phyloP scores from a whole-genome alignment of 108 stramenopile genomes.

The Craspedostauros australis region DNA sequence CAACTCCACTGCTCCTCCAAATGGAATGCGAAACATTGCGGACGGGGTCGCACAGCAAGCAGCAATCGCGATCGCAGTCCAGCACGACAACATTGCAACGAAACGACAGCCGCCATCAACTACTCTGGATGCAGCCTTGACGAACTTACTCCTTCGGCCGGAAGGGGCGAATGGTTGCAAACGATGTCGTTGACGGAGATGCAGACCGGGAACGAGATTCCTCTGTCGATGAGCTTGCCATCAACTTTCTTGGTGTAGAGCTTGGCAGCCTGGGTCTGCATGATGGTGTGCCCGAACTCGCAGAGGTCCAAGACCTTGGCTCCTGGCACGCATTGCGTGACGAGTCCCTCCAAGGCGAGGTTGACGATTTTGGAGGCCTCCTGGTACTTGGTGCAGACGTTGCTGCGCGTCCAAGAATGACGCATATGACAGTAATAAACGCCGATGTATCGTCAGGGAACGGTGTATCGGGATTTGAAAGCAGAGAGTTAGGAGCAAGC shows the following conservation, averaged over 20 bases:
- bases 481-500: background rate
- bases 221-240: constrained; percentile 83
- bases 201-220: constrained; percentile 98
- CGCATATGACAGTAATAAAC: background rate
- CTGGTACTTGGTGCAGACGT: constrained; percentile 98
- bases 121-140: too few species aligned
- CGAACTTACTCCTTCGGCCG: constrained; percentile 82
- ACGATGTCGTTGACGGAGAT: constrained; percentile 97
- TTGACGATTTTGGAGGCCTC: constrained; percentile 98
- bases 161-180: constrained; percentile 95
- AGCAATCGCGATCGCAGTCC: too few species aligned
- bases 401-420: constrained; percentile 30
- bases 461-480: background rate
- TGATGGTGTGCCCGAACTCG: constrained; percentile 77
- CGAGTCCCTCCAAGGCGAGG: constrained; percentile 81
- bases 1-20: too few species aligned
- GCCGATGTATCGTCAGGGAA: too few species aligned
- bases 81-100: too few species aligned
- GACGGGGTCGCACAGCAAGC: too few species aligned
- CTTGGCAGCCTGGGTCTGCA: constrained; percentile 53
- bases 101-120: too few species aligned
- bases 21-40: too few species aligned
- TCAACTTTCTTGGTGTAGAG: constrained; percentile 87
- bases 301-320: constrained; percentile 90
- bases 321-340: constrained; percentile 85